A percentile compares a stretch with the other conserved stretches of the same genome.
Evolutionary conservation across 2,329 filamentous ascomycete genomes (phyloP).

Genomic region (Blastomyces percursus): DNA sequence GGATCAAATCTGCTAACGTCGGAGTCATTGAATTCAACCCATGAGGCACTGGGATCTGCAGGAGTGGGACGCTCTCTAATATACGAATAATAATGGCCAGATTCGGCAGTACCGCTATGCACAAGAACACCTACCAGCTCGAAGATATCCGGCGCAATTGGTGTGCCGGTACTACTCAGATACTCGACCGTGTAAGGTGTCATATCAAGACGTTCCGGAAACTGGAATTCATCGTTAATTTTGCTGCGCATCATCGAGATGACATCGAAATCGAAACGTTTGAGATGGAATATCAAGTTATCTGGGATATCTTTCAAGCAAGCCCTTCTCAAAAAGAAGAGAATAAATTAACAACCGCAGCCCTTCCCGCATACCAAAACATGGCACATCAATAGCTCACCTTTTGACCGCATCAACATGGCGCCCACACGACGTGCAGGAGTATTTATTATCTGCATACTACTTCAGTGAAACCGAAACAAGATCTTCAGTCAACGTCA

Average conservation of each 20-base stretch:
- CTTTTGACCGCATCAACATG: constrained; percentile 90
- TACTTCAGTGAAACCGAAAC: constrained; percentile 17
- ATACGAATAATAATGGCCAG: constrained; percentile 95
- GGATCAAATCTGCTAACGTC: constrained; percentile 66
- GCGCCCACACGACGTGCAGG: constrained; percentile 77
- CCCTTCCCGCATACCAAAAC: not conserved
- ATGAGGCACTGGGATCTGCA: constrained; percentile 41
- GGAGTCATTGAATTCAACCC: constrained; percentile 96
- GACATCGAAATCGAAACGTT: constrained; percentile 44
- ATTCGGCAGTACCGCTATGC: constrained; percentile 83
- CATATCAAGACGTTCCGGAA: constrained; percentile 76
- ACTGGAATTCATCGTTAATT: constrained; percentile 90
- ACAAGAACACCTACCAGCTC: constrained; percentile 92
- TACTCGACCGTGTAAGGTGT: constrained; percentile 80
- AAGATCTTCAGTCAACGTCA: not conserved
- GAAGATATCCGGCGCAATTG: constrained; percentile 61
- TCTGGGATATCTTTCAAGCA: constrained; percentile 89
- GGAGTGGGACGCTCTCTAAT: constrained; percentile 63
- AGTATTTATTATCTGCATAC: constrained; percentile 80
- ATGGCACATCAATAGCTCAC: constrained; percentile 29
- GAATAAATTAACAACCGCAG: not conserved
- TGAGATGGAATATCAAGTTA: constrained; percentile 90
- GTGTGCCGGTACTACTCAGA: constrained; percentile 52
- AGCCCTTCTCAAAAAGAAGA: constrained; percentile 43
- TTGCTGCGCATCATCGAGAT: constrained; percentile 69